Evolutionary conservation across 208 protist genomes (phyloP).

Genomic region (Polymyxa betae): DNA sequence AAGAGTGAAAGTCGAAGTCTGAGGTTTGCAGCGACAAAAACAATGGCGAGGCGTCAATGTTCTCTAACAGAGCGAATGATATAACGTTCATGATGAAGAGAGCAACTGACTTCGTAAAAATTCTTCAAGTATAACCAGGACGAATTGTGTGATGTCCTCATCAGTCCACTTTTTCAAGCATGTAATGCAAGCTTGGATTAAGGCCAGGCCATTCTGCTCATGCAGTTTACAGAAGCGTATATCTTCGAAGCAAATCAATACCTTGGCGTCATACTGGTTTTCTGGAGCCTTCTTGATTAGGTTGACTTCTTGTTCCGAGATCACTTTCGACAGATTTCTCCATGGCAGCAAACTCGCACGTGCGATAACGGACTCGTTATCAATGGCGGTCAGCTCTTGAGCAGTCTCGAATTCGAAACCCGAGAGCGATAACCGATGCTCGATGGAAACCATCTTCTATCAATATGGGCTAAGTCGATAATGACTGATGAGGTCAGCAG

Average conservation of each 20-base stretch:
- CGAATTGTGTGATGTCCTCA: slow-evolving; percentile 33
- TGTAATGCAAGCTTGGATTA: not conserved
- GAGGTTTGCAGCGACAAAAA: not conserved
- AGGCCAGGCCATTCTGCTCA: not conserved
- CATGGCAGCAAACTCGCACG: not conserved
- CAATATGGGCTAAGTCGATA: too few relatives aligned
- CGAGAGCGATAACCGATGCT: not conserved
- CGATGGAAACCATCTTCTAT: too few relatives aligned
- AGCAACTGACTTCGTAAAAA: not conserved
- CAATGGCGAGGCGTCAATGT: not conserved
- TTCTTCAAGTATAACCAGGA: not conserved
- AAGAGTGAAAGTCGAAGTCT: not conserved
- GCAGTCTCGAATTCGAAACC: not conserved
- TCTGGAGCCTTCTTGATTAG: not conserved
- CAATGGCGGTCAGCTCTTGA: not conserved
- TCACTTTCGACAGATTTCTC: not conserved
- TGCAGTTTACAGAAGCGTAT: not conserved
- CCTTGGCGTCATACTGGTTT: not conserved
- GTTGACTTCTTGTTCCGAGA: not conserved
- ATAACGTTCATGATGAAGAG: not conserved
- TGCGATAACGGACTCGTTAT: not conserved
- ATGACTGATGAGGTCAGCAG: too few relatives aligned
- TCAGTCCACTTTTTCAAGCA: slow-evolving; percentile 17
- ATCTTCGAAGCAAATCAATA: not conserved
- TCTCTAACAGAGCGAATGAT: not conserved